These are phyloP conservation scores for Rhodotorula sp. DNA, from an alignment of 1,284 basidiomycete genomes.

Conservation along the genomic window DNA sequence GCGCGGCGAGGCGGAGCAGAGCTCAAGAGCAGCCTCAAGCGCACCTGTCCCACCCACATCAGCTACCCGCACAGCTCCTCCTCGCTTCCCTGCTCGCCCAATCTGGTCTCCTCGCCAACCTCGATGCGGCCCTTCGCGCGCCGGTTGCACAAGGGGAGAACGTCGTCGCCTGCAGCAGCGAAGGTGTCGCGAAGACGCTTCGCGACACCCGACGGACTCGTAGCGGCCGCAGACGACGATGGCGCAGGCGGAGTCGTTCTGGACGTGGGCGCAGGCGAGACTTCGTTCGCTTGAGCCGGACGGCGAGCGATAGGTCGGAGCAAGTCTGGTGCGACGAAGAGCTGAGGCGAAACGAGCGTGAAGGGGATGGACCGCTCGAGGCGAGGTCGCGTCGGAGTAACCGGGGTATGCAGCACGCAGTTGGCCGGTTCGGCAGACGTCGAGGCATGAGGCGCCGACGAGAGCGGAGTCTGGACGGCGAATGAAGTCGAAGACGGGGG, in stretches of 20 bases:
- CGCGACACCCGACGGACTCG: neutral
- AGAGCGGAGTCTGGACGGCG: neutral
- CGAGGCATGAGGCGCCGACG: too few species aligned
- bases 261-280: neutral
- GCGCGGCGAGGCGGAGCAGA: too few species aligned
- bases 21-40: too few species aligned
- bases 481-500: neutral
- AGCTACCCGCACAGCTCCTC: neutral
- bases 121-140: neutral
- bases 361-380: neutral
- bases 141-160: too few species aligned
- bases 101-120: neutral
- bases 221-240: neutral
- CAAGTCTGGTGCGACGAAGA: too few species aligned
- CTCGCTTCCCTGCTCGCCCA: neutral
- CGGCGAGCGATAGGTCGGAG: neutral
- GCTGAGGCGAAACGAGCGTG: neutral
- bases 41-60: too few species aligned
- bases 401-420: too few species aligned
- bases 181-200: neutral
- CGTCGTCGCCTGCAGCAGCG: neutral
- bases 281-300: neutral
- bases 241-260: neutral
- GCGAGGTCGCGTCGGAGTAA: neutral
- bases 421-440: neutral